Evolutionary conservation across 2,329 filamentous ascomycete species (phyloP).

Genomic region (Aspergillus sp.): DNA sequence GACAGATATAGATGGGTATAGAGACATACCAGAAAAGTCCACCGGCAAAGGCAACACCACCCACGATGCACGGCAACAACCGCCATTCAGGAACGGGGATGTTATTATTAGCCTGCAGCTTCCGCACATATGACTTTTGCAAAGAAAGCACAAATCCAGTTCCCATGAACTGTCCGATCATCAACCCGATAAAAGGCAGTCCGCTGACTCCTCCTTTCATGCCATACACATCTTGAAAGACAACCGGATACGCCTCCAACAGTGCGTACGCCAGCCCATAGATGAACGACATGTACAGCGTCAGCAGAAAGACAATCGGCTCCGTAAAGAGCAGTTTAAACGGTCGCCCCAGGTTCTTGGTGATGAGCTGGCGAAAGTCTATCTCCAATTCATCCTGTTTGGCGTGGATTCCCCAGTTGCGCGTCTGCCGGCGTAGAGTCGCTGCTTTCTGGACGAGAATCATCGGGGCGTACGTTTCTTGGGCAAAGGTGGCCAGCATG

Average conservation of each 20-base stretch:
- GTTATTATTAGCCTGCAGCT: slow-evolving; percentile 13
- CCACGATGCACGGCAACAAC: slow-evolving; percentile 16
- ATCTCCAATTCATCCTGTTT: slow-evolving; percentile 17
- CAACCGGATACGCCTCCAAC: slow-evolving; percentile 15
- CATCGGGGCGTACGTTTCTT: slow-evolving; percentile 49
- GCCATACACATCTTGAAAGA: slow-evolving; percentile 13
- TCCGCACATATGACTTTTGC: slow-evolving; percentile 10
- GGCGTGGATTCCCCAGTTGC: slow-evolving; percentile 18
- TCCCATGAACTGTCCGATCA: slow-evolving; percentile 13
- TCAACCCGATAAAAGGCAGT: slow-evolving; percentile 16
- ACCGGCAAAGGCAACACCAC: slow-evolving; percentile 13
- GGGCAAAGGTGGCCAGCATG: slow-evolving; percentile 33
- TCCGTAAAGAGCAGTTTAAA: slow-evolving; percentile 17
- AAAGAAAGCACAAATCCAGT: slow-evolving; percentile 12
- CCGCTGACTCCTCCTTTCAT: slow-evolving; percentile 11
- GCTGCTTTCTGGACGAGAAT: slow-evolving; percentile 13
- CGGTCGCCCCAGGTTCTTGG: slow-evolving; percentile 16
- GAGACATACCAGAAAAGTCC: slow-evolving; percentile 17
- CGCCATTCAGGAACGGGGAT: slow-evolving; percentile 19
- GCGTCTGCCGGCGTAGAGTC: slow-evolving; percentile 14
- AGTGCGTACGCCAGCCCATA: slow-evolving; percentile 17
- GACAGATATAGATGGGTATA: background rate
- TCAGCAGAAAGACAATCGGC: slow-evolving; percentile 19
- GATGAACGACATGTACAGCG: slow-evolving; percentile 20
- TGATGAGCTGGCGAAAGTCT: slow-evolving; percentile 11